Percentiles rank a stretch among this genome's conserved stretches.
phyloP scores from a whole-genome alignment of 2,329 filamentous ascomycete genomes.

The Uncinocarpus reesii region DNA sequence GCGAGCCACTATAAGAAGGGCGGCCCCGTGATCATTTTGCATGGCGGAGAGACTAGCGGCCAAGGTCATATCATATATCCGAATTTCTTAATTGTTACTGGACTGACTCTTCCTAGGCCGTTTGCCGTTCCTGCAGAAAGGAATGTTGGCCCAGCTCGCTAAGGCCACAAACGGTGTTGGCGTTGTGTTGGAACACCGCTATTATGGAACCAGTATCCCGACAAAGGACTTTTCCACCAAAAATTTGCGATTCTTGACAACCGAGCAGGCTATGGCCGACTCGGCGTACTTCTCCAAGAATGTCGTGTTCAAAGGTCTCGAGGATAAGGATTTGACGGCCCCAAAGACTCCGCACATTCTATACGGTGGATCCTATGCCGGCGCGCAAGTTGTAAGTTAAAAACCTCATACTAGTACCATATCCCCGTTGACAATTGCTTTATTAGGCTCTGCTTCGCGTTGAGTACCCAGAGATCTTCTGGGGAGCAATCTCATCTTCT shows the following conservation, averaged over 20 bases:
- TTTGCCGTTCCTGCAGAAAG: slow-evolving; percentile 63
- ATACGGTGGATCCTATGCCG: slow-evolving; percentile 78
- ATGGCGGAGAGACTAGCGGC: slow-evolving; percentile 58
- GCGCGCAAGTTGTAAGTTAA: slow-evolving; percentile 50
- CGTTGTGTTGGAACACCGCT: slow-evolving; percentile 76
- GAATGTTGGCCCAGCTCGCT: slow-evolving; percentile 61
- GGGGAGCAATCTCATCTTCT: slow-evolving; percentile 68
- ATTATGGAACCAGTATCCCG: slow-evolving; percentile 71
- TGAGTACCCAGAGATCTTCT: slow-evolving; percentile 68
- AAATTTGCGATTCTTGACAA: slow-evolving; percentile 70
- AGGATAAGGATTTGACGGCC: slow-evolving; percentile 56
- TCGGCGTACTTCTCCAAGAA: slow-evolving; percentile 69
- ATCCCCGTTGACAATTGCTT: background rate
- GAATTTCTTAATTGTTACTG: background rate
- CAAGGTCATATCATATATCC: slow-evolving; percentile 12
- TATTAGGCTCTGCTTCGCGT: slow-evolving; percentile 58
- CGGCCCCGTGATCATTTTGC: slow-evolving; percentile 69
- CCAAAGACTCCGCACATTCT: slow-evolving; percentile 59
- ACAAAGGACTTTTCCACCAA: slow-evolving; percentile 54
- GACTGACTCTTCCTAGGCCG: slow-evolving; percentile 37
- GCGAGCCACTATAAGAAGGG: slow-evolving; percentile 62
- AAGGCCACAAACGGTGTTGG: slow-evolving; percentile 63
- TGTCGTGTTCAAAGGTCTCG: slow-evolving; percentile 59
- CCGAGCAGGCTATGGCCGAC: slow-evolving; percentile 72
- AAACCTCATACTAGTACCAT: background rate